Conservation (phyloP, 2,329 filamentous ascomycete genomes). For the Botrytis elliptica region DNA sequence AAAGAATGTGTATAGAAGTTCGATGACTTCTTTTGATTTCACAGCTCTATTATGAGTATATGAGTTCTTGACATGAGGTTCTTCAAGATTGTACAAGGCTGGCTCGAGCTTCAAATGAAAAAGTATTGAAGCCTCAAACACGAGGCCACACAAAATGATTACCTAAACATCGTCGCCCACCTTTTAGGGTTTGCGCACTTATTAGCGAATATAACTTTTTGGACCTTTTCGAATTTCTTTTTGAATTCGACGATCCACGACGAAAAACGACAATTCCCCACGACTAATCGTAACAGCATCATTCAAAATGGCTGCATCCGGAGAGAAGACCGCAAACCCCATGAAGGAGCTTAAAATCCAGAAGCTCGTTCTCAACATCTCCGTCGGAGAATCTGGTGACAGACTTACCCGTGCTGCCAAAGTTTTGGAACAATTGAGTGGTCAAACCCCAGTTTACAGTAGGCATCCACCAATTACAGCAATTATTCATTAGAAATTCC, state of each 20-base stretch:
- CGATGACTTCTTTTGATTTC: slow-evolving; percentile 37
- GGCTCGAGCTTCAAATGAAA: slow-evolving; percentile 21
- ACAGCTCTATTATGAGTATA: slow-evolving; percentile 31
- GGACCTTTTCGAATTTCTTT: slow-evolving; percentile 13
- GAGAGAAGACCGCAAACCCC: slow-evolving; percentile 86
- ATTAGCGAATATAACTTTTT: slow-evolving; percentile 17
- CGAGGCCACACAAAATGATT: slow-evolving; percentile 20
- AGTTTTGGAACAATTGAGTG: slow-evolving; percentile 98
- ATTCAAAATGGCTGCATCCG: slow-evolving; percentile 59
- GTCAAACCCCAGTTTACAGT: slow-evolving; percentile 99
- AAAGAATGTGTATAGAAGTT: slow-evolving; percentile 41
- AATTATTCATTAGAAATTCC: slow-evolving; percentile 21
- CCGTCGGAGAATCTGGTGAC: slow-evolving; percentile 99
- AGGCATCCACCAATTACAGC: slow-evolving; percentile 43
- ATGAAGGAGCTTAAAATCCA: slow-evolving; percentile 99
- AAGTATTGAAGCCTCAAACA: slow-evolving; percentile 15
- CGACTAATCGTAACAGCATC: slow-evolving; percentile 30
- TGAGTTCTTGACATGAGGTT: slow-evolving; percentile 23
- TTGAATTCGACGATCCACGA: slow-evolving; percentile 28
- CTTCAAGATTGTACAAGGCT: slow-evolving; percentile 6
- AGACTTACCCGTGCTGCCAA: slow-evolving; percentile 99
- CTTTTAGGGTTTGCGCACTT: slow-evolving; percentile 19
- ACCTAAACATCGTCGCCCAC: slow-evolving; percentile 19
- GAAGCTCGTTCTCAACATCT: slow-evolving; percentile 99
- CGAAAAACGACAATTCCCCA: slow-evolving; percentile 27